A percentile compares a stretch with the other conserved stretches of the same genome.
Evolutionary conservation across 306 rosid species (phyloP).

Genomic region (Cucurbita moschata): DNA sequence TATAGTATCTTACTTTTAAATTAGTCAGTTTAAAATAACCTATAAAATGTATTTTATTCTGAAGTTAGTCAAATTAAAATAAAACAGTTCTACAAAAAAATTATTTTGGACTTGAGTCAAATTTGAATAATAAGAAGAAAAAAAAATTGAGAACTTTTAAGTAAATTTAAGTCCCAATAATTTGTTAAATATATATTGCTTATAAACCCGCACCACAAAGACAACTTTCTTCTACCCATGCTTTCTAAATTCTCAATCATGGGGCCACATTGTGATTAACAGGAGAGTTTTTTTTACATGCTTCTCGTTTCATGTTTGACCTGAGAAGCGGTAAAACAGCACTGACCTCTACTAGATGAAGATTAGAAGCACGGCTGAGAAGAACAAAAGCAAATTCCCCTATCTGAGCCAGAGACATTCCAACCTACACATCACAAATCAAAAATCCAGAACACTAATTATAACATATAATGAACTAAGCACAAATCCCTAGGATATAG

Average conservation of each 20-base stretch:
- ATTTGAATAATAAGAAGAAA: not conserved
- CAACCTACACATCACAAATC: slow-evolving; percentile 61
- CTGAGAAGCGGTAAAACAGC: not conserved
- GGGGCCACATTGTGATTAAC: not conserved
- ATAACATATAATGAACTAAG: not conserved
- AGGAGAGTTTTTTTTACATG: not conserved
- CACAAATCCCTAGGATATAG: not conserved
- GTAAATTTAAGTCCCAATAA: not conserved
- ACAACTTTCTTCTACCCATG: not conserved
- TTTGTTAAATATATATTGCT: not conserved
- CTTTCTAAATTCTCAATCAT: not conserved
- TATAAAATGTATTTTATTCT: not conserved
- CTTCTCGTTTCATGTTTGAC: not conserved
- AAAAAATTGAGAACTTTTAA: not conserved
- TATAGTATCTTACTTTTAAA: not conserved
- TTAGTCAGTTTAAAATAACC: not conserved
- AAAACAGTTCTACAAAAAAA: not conserved
- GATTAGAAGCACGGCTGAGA: slow-evolving; percentile 96
- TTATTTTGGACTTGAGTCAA: not conserved
- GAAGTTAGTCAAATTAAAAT: not conserved
- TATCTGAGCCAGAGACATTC: slow-evolving; percentile 94
- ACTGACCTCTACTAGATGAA: slow-evolving; percentile 89
- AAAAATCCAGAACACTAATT: slow-evolving; percentile 11
- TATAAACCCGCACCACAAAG: not conserved
- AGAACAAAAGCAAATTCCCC: slow-evolving; percentile 98